Percentiles rank a stretch among this genome's conserved stretches.
Conservation (phyloP, 371 early-diverging fungal species). For the Rhizopus arrhizus region DNA sequence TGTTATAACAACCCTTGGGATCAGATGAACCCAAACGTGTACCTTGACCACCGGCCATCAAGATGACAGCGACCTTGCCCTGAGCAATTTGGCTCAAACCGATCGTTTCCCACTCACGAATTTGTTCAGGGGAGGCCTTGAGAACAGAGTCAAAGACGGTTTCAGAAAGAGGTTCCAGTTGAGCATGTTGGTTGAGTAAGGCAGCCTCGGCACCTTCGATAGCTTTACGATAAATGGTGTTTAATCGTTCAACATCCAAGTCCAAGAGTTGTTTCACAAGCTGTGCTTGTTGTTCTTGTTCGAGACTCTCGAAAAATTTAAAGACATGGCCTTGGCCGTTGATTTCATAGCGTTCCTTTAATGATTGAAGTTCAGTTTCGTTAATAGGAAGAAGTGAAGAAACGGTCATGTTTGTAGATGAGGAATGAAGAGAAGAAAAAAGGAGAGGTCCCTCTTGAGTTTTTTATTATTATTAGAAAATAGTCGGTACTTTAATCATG, state of each 20-base stretch:
- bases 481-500: too few relatives aligned
- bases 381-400: slow-evolving; percentile 10
- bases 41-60: slow-evolving; percentile 83
- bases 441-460: neutral
- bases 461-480: slow-evolving; percentile 19
- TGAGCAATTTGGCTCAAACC: slow-evolving; percentile 81
- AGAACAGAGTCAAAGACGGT: slow-evolving; percentile 77
- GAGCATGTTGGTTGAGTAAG: slow-evolving; percentile 24
- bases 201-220: slow-evolving; percentile 56
- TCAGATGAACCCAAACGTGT: slow-evolving; percentile 76
- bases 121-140: slow-evolving; percentile 57
- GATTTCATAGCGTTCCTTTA: slow-evolving; percentile 66
- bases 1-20: slow-evolving; percentile 86
- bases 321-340: slow-evolving; percentile 93
- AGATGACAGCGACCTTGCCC: slow-evolving; percentile 90
- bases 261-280: slow-evolving; percentile 68
- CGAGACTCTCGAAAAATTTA: slow-evolving; percentile 73
- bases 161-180: slow-evolving; percentile 78
- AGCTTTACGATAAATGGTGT: slow-evolving; percentile 77
- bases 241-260: slow-evolving; percentile 81
- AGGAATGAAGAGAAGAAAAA: slow-evolving; percentile 8
- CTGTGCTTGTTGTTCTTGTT: slow-evolving; percentile 54
- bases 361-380: slow-evolving; percentile 43
- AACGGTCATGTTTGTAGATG: slow-evolving; percentile 27
- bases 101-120: slow-evolving; percentile 69